Evolutionary conservation across 2,329 filamentous ascomycete species (phyloP), one percentile per base, ranked within the genome.

Genomic region (Decorospora gaudefroyi): DNA sequence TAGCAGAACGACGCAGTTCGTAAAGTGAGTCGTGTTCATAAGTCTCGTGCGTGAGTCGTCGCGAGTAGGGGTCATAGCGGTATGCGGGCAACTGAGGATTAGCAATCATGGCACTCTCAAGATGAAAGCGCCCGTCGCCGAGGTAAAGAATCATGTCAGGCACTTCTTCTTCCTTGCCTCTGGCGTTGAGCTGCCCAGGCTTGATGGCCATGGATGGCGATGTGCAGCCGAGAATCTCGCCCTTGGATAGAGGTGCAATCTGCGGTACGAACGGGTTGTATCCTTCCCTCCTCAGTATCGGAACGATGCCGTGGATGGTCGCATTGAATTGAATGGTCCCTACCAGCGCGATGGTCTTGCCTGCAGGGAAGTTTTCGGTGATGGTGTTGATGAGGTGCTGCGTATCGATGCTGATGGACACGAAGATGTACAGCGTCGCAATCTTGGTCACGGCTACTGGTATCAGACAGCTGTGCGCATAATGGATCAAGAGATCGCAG

Each of bases 311-410:
- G 71, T 99, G 93, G 21, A 99, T 86, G 0, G 93, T 96, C 23
- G 91, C 89, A 72, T 99, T 99, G 79, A 99, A 99, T 70, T 99
- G 93, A 58, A 99, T 99, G 0, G 93, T 99, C 33, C 93, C 92
- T 11, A 99, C 92, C 57, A 96, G 81, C 4, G 93, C 93, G 45
- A 99, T 85, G 0, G 86, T 92, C 73, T 93, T 95, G 2, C 88
- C 88, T 0, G 85, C 74, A 1, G 84, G 78, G 68, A 97, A 96
- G 67, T 96, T 99, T 50, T 90, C 85, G 65, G 90, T 87, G 32
- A 99, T 78, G 0, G 91, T 93, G 6, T 88, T 87, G 36, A 96
- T 74, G 11, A 99, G 80, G 70, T 99, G 93, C 9, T 83, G 76
- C 0, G 89, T 88, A 71, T 99, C 93, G 68, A 99, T 97, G 71